Conservation (phyloP, 2,329 filamentous ascomycete species). For the Xylaria sp. region DNA sequence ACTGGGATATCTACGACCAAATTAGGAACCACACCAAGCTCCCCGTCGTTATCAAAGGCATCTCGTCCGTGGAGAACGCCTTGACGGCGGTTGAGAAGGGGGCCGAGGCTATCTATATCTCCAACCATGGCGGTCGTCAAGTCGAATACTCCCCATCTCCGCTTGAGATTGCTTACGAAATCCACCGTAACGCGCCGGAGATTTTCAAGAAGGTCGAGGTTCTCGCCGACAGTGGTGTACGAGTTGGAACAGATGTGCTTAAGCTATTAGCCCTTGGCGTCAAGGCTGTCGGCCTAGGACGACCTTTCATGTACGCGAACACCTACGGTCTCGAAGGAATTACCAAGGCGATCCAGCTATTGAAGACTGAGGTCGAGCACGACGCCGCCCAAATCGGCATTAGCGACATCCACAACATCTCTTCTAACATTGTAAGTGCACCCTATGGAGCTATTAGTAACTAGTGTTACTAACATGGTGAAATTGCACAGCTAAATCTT, state of each 20-base stretch:
- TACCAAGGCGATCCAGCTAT: conserved; percentile 46
- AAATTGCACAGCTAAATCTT: too few species aligned
- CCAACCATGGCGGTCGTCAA: conserved; percentile 46
- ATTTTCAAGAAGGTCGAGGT: conserved; percentile 42
- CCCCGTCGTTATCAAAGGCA: conserved; percentile 37
- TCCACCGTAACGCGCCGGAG: conserved; percentile 37
- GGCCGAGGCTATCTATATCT: conserved; percentile 42
- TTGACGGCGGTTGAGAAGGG: conserved; percentile 36
- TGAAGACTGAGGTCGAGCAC: conserved; percentile 50
- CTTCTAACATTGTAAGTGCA: too few species aligned
- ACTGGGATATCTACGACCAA: conserved; percentile 15
- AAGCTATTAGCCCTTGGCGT: conserved; percentile 45
- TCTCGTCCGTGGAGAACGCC: conserved; percentile 44
- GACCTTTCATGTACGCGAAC: conserved; percentile 56
- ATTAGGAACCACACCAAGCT: neutral
- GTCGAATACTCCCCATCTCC: conserved; percentile 41
- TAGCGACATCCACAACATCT: too few species aligned
- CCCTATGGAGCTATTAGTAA: too few species aligned
- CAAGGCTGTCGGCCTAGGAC: conserved; percentile 48
- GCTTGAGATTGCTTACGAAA: conserved; percentile 42
- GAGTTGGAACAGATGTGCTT: conserved; percentile 44
- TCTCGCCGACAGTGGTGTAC: conserved; percentile 44
- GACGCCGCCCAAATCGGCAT: conserved; percentile 41
- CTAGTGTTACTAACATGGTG: too few species aligned
- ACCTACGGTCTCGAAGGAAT: conserved; percentile 53